Evolutionary conservation across 2,329 filamentous ascomycete species (phyloP).

Genomic region (Fusarium robinianum): DNA sequence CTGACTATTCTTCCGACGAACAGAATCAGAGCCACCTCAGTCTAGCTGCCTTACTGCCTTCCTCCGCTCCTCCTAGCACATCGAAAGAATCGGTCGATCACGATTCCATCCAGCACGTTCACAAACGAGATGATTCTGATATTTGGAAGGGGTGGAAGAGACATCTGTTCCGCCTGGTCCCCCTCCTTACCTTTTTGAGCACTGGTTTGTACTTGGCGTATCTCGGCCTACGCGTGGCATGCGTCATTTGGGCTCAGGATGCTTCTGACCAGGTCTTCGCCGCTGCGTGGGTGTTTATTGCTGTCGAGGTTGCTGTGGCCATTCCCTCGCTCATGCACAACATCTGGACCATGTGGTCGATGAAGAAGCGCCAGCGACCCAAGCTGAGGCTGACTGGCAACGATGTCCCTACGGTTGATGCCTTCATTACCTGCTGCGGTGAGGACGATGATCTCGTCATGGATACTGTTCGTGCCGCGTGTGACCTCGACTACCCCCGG

Average conservation of each 20-base stretch:
- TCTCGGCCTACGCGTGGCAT: constrained; percentile 55
- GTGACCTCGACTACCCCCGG: constrained; percentile 57
- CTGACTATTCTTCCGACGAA: constrained; percentile 28
- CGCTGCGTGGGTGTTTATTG: constrained; percentile 62
- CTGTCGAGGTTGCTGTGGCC: constrained; percentile 56
- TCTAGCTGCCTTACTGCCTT: constrained; percentile 46
- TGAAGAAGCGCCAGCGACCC: constrained; percentile 58
- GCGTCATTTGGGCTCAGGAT: constrained; percentile 56
- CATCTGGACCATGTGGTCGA: constrained; percentile 60
- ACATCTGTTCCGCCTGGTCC: constrained; percentile 45
- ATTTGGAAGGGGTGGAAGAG: constrained; percentile 52
- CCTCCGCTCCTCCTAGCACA: constrained; percentile 31
- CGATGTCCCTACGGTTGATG: constrained; percentile 58
- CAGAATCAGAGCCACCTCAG: constrained; percentile 51
- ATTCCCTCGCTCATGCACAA: constrained; percentile 62
- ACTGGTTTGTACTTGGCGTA: constrained; percentile 53
- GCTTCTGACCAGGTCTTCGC: constrained; percentile 46
- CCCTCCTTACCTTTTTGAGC: constrained; percentile 47
- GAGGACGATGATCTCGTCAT: constrained; percentile 61
- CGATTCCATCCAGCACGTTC: constrained; percentile 45
- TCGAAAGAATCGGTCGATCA: constrained; percentile 40
- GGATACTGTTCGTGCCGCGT: constrained; percentile 61
- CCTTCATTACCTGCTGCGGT: constrained; percentile 61
- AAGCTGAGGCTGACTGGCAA: constrained; percentile 56
- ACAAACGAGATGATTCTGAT: constrained; percentile 50